These are phyloP conservation scores for Pseudohalonectria lignicola DNA, from an alignment of 2,329 filamentous ascomycete genomes.

Conservation along the genomic window DNA sequence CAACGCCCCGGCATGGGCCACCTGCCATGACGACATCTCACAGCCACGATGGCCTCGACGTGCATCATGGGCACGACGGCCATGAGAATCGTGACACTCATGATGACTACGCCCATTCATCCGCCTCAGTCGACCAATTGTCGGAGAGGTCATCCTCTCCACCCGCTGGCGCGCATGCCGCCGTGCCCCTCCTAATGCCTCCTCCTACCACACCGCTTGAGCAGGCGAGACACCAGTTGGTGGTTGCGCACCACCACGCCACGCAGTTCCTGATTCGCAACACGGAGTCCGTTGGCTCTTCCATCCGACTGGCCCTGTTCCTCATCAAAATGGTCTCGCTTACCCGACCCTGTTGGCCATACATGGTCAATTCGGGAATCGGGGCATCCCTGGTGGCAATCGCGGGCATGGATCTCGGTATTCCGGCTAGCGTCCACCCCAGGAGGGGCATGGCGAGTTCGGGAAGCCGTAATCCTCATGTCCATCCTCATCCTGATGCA, in stretches of 20 bases:
- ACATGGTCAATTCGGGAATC: slow-evolving; percentile 52
- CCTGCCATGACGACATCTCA: slow-evolving; percentile 27
- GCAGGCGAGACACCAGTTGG: slow-evolving; percentile 20
- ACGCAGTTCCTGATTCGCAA: slow-evolving; percentile 18
- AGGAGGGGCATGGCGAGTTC: neutral
- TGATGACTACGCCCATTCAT: too few species aligned
- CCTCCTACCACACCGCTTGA: slow-evolving; percentile 28
- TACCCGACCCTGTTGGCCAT: slow-evolving; percentile 59
- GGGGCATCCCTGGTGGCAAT: slow-evolving; percentile 57
- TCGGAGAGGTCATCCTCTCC: slow-evolving; percentile 4
- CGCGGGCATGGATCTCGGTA: slow-evolving; percentile 54
- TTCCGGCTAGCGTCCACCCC: slow-evolving; percentile 14
- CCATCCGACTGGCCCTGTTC: slow-evolving; percentile 51
- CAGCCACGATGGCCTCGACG: slow-evolving; percentile 24
- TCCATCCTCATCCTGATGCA: too few species aligned
- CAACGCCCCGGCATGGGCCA: slow-evolving; percentile 17
- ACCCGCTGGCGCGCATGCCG: slow-evolving; percentile 9
- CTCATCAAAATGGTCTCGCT: slow-evolving; percentile 57
- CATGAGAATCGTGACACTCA: slow-evolving; percentile 6
- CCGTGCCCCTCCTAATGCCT: slow-evolving; percentile 36
- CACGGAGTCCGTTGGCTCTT: slow-evolving; percentile 19
- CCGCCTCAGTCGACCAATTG: slow-evolving; percentile 8
- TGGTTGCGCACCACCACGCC: slow-evolving; percentile 24
- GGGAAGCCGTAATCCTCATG: too few species aligned
- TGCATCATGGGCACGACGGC: slow-evolving; percentile 8